These are phyloP conservation scores for Rhodosporidiobolus odoratus DNA, from an alignment of 768 basidiomycete genomes.

Conservation along the genomic window DNA sequence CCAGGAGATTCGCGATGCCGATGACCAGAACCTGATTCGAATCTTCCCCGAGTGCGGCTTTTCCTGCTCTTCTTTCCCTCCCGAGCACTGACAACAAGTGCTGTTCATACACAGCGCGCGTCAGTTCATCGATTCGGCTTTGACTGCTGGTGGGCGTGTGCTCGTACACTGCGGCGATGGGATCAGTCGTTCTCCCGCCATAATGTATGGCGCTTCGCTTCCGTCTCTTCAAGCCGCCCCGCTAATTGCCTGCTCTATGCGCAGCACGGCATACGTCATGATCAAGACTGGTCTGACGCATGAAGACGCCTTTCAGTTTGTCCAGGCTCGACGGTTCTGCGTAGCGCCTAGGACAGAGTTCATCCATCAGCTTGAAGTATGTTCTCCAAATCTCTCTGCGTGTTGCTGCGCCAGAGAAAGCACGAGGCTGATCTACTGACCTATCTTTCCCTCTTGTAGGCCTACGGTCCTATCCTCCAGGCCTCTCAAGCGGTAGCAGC, in stretches of 20 bases:
- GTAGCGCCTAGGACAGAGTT: constrained; percentile 90
- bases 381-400: constrained; percentile 4
- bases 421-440: too few species aligned
- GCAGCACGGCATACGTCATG: constrained; percentile 43
- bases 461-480: constrained; percentile 87
- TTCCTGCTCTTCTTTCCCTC: neutral
- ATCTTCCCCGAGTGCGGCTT: constrained; percentile 69
- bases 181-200: constrained; percentile 41
- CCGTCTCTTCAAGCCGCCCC: neutral
- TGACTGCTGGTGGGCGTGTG: constrained; percentile 29
- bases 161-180: constrained; percentile 44
- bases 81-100: neutral
- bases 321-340: constrained; percentile 65
- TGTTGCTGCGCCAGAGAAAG: too few species aligned
- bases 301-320: constrained; percentile 43
- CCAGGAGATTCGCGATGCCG: constrained; percentile 81
- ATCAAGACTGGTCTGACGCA: constrained; percentile 26
- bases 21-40: constrained; percentile 89
- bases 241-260: neutral
- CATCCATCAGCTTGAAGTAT: constrained; percentile 76
- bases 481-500: constrained; percentile 65
- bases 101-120: constrained; percentile 22
- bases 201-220: constrained; percentile 36
- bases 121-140: constrained; percentile 40
- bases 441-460: constrained; percentile 51